phyloP scores from a whole-genome alignment of 2,329 filamentous ascomycete species.

The Domatiomyces catenatus region DNA sequence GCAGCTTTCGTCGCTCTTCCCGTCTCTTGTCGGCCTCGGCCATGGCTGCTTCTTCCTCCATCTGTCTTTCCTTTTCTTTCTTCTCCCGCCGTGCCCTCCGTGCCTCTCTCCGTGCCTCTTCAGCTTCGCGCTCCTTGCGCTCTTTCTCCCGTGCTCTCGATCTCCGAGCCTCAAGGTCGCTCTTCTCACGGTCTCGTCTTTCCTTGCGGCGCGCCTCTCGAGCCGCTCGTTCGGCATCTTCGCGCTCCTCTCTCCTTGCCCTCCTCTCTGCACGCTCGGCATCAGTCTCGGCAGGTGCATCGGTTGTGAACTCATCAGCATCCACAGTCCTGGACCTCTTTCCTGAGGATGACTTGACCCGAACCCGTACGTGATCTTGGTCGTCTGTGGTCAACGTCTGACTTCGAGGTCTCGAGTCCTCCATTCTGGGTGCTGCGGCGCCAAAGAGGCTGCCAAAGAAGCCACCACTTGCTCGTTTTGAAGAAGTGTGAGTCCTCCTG shows the following conservation, averaged over 20 bases:
- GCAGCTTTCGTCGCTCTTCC: conserved; percentile 19
- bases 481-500: conserved; percentile 46
- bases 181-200: conserved; percentile 37
- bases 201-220: conserved; percentile 23
- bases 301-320: conserved; percentile 31
- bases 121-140: conserved; percentile 42
- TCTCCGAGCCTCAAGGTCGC: conserved; percentile 40
- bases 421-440: conserved; percentile 31
- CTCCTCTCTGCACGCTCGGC: conserved; percentile 48
- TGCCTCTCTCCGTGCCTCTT: conserved; percentile 40
- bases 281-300: conserved; percentile 36
- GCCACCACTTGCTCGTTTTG: conserved; percentile 39
- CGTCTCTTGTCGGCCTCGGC: conserved; percentile 26
- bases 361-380: conserved; percentile 14
- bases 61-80: conserved; percentile 20
- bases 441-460: conserved; percentile 51
- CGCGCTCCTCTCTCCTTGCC: conserved; percentile 30
- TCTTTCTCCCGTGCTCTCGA: conserved; percentile 26
- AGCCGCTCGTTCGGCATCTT: conserved; percentile 22
- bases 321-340: conserved; percentile 33
- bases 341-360: conserved; percentile 23
- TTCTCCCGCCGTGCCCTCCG: conserved; percentile 39
- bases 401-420: conserved; percentile 16
- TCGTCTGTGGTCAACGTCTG: conserved; percentile 12
- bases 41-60: conserved; percentile 21